Base-by-base conservation (phyloP, 192 early-diverging fungal genomes). In the Coemansia sp. region DNA sequence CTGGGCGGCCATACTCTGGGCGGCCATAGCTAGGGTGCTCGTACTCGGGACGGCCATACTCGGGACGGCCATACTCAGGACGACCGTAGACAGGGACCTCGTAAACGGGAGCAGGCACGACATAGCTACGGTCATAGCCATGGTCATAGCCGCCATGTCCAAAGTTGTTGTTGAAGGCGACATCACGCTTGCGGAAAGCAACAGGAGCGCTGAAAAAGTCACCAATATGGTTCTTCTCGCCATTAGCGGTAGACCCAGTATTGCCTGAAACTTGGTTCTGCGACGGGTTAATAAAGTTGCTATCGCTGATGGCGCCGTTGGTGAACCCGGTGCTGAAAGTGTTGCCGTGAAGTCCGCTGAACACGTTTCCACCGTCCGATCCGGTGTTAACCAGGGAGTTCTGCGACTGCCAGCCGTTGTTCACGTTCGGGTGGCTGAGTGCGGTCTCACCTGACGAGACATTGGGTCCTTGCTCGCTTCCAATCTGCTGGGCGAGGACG, bases 401-500 rank as follows among this genome's bases (percentile, higher is more conserved):
- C 31, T 69, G 69, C 23, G 67, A 32, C 73, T 83, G 80, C 58
- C 58, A 46, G 34, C 80, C 80, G 67, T 77, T 77, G 75, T 77
- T 83, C 9, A 74, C 75, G 50, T 83, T 83, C 25, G 80, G 67
- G 68, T 72, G 64, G 75, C 67, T 72, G 42, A 83, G 64, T 3
- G 80, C 80, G 48, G 34, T 69, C 17, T 68, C 67, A 6, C 80
- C 80, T 19, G 63, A 62, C 2, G 75, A 62, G 32, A 74, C 72
- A 50, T 21, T 55, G 32, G 75, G 65, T 29, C 75, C 80, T 17
- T 68, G 60, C 42, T 68, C 57, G 41, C 72, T 71, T 27, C 75
- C 80, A 53, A 75, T 25, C 66, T 83, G 72, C 80, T 83, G 80
- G 46, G 75, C 80, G 27, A 77, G 41, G 12, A 77, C 80, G 75